Evolutionary conservation across 192 early-diverging fungal species (phyloP).

Genomic region (Phycomyces blakesleeanus): DNA sequence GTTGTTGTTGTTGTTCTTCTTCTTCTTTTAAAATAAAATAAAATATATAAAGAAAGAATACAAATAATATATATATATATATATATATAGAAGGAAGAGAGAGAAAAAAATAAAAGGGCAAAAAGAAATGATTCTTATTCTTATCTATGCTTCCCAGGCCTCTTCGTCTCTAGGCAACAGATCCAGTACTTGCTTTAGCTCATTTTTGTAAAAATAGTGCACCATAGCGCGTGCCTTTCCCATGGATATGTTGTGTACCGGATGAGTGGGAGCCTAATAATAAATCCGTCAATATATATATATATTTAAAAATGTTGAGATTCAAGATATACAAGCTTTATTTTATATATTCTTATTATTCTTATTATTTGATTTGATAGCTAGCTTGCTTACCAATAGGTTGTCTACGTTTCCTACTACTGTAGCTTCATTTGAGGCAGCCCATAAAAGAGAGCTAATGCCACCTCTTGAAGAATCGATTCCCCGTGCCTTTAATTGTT

Average conservation of each 20-base stretch:
- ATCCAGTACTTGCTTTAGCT: conserved; percentile 6
- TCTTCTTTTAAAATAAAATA: too few species aligned
- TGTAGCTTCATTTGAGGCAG: conserved; percentile 17
- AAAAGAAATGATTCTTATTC: too few species aligned
- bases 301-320: background rate
- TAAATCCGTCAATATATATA: background rate
- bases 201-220: conserved; percentile 45
- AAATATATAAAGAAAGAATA: too few species aligned
- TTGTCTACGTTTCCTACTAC: conserved; percentile 52
- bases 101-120: too few species aligned
- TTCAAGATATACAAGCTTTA: background rate
- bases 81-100: too few species aligned
- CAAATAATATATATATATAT: too few species aligned
- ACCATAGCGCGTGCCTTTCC: conserved; percentile 42
- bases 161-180: conserved; percentile 24
- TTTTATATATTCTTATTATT: too few species aligned
- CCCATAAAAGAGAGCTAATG: conserved; percentile 42
- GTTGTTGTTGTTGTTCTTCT: too few species aligned
- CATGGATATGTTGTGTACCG: conserved; percentile 65
- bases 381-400: conserved; percentile 38
- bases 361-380: too few species aligned
- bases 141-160: conserved; percentile 12
- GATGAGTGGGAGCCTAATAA: conserved; percentile 60
- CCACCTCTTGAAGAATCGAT: conserved; percentile 29
- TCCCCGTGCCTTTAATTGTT: conserved; percentile 18